phyloP scores from a whole-genome alignment of 2,329 filamentous ascomycete genomes.

The Chrysoporthe puriensis region DNA sequence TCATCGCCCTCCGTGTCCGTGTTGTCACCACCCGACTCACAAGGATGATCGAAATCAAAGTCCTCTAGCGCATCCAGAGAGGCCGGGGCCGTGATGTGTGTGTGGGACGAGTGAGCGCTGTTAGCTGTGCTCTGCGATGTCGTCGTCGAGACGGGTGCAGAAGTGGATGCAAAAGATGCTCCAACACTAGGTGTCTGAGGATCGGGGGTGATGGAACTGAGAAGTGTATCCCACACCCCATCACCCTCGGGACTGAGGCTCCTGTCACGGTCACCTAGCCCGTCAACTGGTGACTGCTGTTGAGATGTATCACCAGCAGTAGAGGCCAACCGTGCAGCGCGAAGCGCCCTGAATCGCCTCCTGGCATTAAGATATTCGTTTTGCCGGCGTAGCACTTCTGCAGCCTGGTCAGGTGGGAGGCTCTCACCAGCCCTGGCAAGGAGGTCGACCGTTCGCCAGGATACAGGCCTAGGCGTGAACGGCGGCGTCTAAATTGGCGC shows the following conservation, averaged over 20 bases:
- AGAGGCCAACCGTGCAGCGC: slow-evolving; percentile 12
- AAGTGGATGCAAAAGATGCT: slow-evolving; percentile 78
- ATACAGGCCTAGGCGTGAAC: neutral
- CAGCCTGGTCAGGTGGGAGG: neutral
- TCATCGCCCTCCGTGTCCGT: slow-evolving; percentile 60
- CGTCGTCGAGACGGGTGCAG: slow-evolving; percentile 52
- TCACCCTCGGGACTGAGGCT: slow-evolving; percentile 75
- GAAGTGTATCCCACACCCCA: slow-evolving; percentile 76
- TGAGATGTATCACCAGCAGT: slow-evolving; percentile 10
- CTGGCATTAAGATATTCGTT: slow-evolving; percentile 17
- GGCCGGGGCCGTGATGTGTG: slow-evolving; percentile 37
- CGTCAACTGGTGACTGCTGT: slow-evolving; percentile 48
- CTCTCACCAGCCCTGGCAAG: neutral
- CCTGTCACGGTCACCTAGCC: slow-evolving; percentile 81
- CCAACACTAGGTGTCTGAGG: slow-evolving; percentile 77
- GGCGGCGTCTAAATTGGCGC: slow-evolving; percentile 14
- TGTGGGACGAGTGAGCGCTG: slow-evolving; percentile 45
- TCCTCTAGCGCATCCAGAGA: slow-evolving; percentile 36
- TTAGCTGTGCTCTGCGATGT: slow-evolving; percentile 46
- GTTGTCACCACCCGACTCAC: slow-evolving; percentile 58
- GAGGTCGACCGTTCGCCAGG: neutral
- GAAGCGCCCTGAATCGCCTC: slow-evolving; percentile 17
- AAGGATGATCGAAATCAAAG: slow-evolving; percentile 44
- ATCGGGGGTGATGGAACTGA: slow-evolving; percentile 80
- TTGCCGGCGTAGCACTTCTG: slow-evolving; percentile 8